phyloP scores from a whole-genome alignment of 257 asterid genomes.

The Solanum sitiens region DNA sequence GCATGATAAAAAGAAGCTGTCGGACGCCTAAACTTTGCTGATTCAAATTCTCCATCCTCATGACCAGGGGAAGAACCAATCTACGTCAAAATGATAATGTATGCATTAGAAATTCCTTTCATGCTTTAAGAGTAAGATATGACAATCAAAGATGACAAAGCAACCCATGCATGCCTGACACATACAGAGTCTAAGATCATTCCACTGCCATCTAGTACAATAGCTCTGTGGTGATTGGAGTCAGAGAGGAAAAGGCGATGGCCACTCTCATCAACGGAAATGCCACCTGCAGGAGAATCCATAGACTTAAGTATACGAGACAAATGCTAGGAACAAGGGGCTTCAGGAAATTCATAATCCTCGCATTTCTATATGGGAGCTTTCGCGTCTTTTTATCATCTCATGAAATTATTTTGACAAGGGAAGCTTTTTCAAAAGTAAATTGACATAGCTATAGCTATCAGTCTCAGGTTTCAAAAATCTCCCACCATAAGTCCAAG shows the following conservation, averaged over 20 bases:
- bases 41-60: constrained; percentile 89
- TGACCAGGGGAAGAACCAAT: constrained; percentile 94
- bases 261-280: constrained; percentile 64
- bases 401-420: background rate
- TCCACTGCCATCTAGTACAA: constrained; percentile 50
- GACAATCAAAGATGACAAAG: background rate
- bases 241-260: constrained; percentile 74
- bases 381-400: background rate
- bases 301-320: background rate
- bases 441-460: background rate
- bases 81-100: constrained; percentile 25
- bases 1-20: constrained; percentile 80
- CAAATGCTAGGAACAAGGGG: background rate
- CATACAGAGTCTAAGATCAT: constrained; percentile 68
- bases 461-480: background rate
- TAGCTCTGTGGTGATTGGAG: constrained; percentile 70
- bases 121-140: background rate
- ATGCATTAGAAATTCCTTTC: background rate
- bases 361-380: background rate
- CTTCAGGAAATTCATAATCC: background rate
- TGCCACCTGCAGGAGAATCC: constrained; percentile 49
- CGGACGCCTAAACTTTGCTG: constrained; percentile 74
- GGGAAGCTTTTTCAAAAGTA: background rate
- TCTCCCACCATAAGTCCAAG: background rate
- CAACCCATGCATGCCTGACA: background rate